These are phyloP conservation scores for Angomonas deanei DNA, from an alignment of 208 protist genomes.

Conservation along the genomic window DNA sequence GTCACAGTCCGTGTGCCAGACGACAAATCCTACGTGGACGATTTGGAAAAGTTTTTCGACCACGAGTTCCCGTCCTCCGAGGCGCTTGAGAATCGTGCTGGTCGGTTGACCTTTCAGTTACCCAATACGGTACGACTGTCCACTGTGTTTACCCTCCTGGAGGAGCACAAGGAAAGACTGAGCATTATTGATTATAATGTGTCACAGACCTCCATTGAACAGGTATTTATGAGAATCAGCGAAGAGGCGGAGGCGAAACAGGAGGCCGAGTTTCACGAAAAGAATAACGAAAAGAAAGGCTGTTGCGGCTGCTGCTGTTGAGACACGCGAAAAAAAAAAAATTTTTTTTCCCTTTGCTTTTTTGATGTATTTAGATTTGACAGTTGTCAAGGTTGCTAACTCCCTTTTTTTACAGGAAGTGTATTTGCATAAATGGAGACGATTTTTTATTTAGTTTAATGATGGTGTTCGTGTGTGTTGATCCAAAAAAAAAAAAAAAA, in stretches of 20 bases:
- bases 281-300: slow-evolving; percentile 6
- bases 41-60: slow-evolving; percentile 31
- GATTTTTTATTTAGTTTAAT: no score
- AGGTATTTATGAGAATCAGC: slow-evolving; percentile 83
- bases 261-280: slow-evolving; percentile 19
- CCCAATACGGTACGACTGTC: slow-evolving; percentile 28
- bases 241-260: slow-evolving; percentile 33
- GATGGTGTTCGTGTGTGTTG: no score
- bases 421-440: no score
- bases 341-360: slow-evolving; percentile 10
- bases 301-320: slow-evolving; percentile 17
- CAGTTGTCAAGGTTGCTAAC: neutral
- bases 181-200: slow-evolving; percentile 73
- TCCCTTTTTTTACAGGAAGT: neutral
- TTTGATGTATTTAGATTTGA: slow-evolving; percentile 3
- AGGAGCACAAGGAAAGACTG: slow-evolving; percentile 27
- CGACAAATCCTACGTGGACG: neutral
- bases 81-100: neutral
- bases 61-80: slow-evolving; percentile 18
- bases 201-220: slow-evolving; percentile 76
- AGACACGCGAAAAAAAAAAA: neutral
- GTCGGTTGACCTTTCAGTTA: slow-evolving; percentile 23
- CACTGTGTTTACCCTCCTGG: slow-evolving; percentile 32
- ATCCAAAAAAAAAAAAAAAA: no score
- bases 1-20: slow-evolving; percentile 30